phyloP scores from a whole-genome alignment of 2,329 filamentous ascomycete genomes.

The Cladobotryum mycophilum region DNA sequence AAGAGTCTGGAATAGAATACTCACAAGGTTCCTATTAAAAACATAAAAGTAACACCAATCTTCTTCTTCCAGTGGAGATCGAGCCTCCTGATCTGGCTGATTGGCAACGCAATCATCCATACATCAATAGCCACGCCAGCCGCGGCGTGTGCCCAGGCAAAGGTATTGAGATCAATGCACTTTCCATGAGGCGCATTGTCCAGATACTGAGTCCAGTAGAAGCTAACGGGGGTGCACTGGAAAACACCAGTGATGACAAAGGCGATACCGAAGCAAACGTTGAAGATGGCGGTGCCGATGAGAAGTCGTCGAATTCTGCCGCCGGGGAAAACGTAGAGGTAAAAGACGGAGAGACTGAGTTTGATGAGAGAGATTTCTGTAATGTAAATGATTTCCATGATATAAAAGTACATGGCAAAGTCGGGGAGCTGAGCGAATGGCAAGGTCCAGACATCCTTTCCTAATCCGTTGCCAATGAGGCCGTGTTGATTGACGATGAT shows the following conservation, averaged over 20 bases:
- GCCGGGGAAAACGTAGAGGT: slow-evolving; percentile 35
- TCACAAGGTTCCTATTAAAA: slow-evolving; percentile 36
- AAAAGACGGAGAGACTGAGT: slow-evolving; percentile 36
- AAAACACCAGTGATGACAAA: slow-evolving; percentile 30
- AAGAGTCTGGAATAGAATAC: slow-evolving; percentile 4
- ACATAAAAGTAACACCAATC: slow-evolving; percentile 36
- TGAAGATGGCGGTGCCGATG: slow-evolving; percentile 28
- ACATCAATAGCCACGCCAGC: slow-evolving; percentile 38
- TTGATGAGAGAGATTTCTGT: slow-evolving; percentile 32
- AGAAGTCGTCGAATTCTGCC: slow-evolving; percentile 23
- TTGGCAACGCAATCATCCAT: slow-evolving; percentile 36
- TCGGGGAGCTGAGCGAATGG: slow-evolving; percentile 14
- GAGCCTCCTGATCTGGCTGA: slow-evolving; percentile 31
- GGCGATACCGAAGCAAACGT: slow-evolving; percentile 21
- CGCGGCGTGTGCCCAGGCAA: slow-evolving; percentile 36
- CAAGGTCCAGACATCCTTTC: slow-evolving; percentile 29
- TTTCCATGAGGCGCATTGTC: slow-evolving; percentile 28
- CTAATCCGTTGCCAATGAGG: slow-evolving; percentile 22
- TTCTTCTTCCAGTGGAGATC: slow-evolving; percentile 36
- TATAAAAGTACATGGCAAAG: slow-evolving; percentile 25
- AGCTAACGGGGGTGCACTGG: slow-evolving; percentile 34
- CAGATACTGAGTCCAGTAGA: slow-evolving; percentile 38
- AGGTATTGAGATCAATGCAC: slow-evolving; percentile 34
- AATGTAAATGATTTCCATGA: slow-evolving; percentile 34
- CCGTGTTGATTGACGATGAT: slow-evolving; percentile 19